These are phyloP conservation scores for Thielaviopsis euricoi DNA, from an alignment of 2,329 filamentous ascomycete genomes.

Conservation along the genomic window DNA sequence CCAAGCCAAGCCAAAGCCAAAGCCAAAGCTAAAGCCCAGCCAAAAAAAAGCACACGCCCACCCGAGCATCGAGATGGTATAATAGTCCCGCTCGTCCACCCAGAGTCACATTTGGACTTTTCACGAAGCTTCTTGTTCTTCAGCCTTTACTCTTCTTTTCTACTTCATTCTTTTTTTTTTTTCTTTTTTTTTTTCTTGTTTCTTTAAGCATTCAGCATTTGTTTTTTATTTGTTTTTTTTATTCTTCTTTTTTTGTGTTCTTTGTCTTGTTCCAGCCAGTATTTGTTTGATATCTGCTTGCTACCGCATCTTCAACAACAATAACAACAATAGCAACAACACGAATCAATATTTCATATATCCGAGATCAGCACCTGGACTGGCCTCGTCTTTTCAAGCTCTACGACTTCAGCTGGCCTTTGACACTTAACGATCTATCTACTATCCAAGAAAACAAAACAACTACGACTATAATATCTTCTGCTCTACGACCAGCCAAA, in stretches of 20 bases:
- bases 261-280: neutral
- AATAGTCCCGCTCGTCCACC: neutral
- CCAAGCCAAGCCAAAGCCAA: too few species aligned
- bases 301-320: neutral
- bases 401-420: neutral
- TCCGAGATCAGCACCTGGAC: neutral
- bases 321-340: too few species aligned
- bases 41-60: neutral
- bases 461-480: neutral
- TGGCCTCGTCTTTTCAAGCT: neutral
- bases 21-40: neutral
- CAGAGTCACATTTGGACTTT: neutral
- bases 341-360: too few species aligned
- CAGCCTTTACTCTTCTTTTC: neutral
- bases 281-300: neutral
- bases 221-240: slow-evolving; percentile 1
- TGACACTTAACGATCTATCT: neutral
- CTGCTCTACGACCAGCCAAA: neutral
- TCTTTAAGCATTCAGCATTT: neutral
- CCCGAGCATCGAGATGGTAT: neutral
- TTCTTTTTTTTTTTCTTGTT: neutral
- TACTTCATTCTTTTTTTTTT: neutral
- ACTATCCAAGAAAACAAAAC: neutral
- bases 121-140: neutral
- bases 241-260: neutral